These are phyloP conservation scores for Aureobasidium sp. DNA, from an alignment of 2,329 filamentous ascomycete species.

Conservation along the genomic window DNA sequence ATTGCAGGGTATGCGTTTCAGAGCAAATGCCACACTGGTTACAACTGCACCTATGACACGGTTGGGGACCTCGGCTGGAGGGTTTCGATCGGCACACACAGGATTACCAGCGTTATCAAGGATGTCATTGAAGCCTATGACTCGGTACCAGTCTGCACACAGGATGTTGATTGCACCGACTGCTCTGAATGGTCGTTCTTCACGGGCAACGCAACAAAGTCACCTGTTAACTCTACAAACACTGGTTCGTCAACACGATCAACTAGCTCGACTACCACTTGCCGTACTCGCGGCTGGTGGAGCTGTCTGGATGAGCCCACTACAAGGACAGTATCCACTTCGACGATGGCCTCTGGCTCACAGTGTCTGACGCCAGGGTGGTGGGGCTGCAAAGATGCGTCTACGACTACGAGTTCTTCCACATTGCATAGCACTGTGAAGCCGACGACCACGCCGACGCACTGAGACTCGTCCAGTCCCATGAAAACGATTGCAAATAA, in stretches of 20 bases:
- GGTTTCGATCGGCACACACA: constrained; percentile 79
- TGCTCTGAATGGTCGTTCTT: constrained; percentile 89
- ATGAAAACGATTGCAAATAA: no score
- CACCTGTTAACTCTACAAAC: constrained; percentile 36
- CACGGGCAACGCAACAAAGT: constrained; percentile 76
- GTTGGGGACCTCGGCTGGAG: constrained; percentile 85
- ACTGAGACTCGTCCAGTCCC: not conserved
- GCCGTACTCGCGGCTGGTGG: not conserved
- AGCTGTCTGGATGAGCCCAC: not conserved
- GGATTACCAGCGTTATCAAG: constrained; percentile 75
- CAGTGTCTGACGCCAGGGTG: constrained; percentile 55
- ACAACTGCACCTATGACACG: constrained; percentile 82
- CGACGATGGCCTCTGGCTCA: not conserved
- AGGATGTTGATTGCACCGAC: constrained; percentile 70
- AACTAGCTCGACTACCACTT: constrained; percentile 44
- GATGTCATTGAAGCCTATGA: constrained; percentile 79
- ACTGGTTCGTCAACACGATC: constrained; percentile 44
- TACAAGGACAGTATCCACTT: constrained; percentile 27
- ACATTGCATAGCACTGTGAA: not conserved
- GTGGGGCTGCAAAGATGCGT: constrained; percentile 53
- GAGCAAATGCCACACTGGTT: constrained; percentile 75
- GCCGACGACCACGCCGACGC: not conserved
- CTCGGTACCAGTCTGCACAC: constrained; percentile 63
- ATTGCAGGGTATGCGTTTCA: constrained; percentile 88
- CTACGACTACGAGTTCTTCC: not conserved